Evolutionary conservation across 768 basidiomycete species (phyloP).

Genomic region (Leccinum subtestaceum): DNA sequence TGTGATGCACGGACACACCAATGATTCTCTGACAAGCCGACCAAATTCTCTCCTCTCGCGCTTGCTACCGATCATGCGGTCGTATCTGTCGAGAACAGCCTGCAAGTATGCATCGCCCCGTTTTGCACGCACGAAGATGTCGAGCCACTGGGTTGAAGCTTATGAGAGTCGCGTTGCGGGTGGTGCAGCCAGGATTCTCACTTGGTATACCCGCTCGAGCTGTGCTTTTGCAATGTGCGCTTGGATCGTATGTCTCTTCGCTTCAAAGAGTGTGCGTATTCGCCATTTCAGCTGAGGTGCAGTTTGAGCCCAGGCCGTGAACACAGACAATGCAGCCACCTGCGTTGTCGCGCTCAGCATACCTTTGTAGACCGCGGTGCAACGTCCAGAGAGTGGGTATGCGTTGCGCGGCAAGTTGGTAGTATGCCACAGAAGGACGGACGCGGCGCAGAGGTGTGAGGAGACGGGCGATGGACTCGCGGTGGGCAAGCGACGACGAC

Average conservation of each 20-base stretch:
- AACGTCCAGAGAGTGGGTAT: constrained; percentile 75
- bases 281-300: constrained; percentile 55
- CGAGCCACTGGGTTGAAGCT: constrained; percentile 46
- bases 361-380: constrained; percentile 64
- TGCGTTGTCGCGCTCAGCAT: constrained; percentile 57
- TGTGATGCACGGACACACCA: constrained; percentile 36
- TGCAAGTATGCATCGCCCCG: constrained; percentile 48
- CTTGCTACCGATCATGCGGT: constrained; percentile 50
- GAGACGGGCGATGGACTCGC: constrained; percentile 48
- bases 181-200: constrained; percentile 26
- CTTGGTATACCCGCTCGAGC: constrained; percentile 56
- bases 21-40: constrained; percentile 44
- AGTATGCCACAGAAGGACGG: constrained; percentile 64
- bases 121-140: constrained; percentile 51
- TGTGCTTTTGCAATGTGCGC: constrained; percentile 44
- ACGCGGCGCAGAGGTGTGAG: constrained; percentile 58
- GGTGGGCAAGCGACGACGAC: constrained; percentile 43
- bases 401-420: constrained; percentile 65
- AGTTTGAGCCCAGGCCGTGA: neutral
- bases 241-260: constrained; percentile 52
- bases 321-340: neutral
- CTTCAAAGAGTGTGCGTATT: constrained; percentile 51
- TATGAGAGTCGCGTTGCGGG: neutral
- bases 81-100: constrained; percentile 55
- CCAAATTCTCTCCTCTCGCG: constrained; percentile 49